phyloP scores from a whole-genome alignment of 2,329 filamentous ascomycete genomes.

The Neopestalotiopsis rosae region DNA sequence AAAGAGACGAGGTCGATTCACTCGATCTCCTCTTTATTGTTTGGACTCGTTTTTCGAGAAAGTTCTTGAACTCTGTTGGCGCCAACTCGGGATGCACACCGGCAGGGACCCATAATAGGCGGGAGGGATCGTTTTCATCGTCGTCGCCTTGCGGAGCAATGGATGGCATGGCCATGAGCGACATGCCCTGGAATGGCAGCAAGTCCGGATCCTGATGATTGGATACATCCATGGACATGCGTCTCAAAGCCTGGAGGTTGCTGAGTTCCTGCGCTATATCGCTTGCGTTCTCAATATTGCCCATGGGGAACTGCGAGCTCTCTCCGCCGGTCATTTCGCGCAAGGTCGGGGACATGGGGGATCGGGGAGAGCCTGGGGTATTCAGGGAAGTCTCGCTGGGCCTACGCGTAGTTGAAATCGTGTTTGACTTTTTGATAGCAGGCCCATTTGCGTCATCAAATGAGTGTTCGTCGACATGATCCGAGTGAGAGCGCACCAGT shows the following conservation, averaged over 20 bases:
- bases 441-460: slow-evolving; percentile 29
- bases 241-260: slow-evolving; percentile 86
- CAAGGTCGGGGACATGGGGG: slow-evolving; percentile 56
- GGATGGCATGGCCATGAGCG: slow-evolving; percentile 72
- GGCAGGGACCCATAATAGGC: slow-evolving; percentile 94
- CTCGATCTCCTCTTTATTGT: slow-evolving; percentile 85
- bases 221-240: slow-evolving; percentile 93
- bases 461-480: slow-evolving; percentile 41
- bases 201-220: slow-evolving; percentile 77
- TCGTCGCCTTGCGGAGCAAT: slow-evolving; percentile 74
- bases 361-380: slow-evolving; percentile 42
- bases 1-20: slow-evolving; percentile 62
- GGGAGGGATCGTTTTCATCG: slow-evolving; percentile 86
- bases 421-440: slow-evolving; percentile 50
- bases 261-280: slow-evolving; percentile 91
- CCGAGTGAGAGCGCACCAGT: slow-evolving; percentile 52
- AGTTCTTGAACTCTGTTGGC: slow-evolving; percentile 95
- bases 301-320: slow-evolving; percentile 76
- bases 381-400: slow-evolving; percentile 47
- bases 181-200: slow-evolving; percentile 70
- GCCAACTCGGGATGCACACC: slow-evolving; percentile 93
- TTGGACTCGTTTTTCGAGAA: slow-evolving; percentile 91
- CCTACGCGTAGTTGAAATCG: slow-evolving; percentile 41
- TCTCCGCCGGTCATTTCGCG: slow-evolving; percentile 66
- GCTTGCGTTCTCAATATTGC: slow-evolving; percentile 87